Evolutionary conservation across 768 basidiomycete species (phyloP).

Genomic region (Sistotremastrum suecicum): DNA sequence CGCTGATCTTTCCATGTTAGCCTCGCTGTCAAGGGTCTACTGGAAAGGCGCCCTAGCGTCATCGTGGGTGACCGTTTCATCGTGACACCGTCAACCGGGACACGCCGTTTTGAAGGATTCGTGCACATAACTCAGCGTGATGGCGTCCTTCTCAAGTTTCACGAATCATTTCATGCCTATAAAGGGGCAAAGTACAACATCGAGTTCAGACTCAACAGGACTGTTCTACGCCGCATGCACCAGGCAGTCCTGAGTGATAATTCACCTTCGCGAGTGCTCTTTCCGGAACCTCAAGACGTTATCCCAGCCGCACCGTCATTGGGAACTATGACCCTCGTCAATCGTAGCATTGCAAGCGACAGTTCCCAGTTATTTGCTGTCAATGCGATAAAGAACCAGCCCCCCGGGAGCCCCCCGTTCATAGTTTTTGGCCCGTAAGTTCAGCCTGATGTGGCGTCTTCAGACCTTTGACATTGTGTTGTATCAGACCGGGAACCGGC

Average conservation of each 20-base stretch:
- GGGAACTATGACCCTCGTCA: conserved; percentile 17
- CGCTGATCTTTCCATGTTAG: conserved; percentile 12
- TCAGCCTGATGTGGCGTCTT: neutral
- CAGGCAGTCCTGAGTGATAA: conserved; percentile 36
- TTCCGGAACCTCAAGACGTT: conserved; percentile 26
- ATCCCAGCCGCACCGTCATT: conserved; percentile 7
- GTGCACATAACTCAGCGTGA: conserved; percentile 37
- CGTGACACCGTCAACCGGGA: conserved; percentile 27
- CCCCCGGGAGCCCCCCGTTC: conserved; percentile 37
- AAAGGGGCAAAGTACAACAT: conserved; percentile 29
- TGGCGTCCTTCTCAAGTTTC: conserved; percentile 38
- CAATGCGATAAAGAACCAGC: conserved; percentile 26
- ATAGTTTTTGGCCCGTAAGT: conserved; percentile 51
- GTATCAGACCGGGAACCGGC: conserved; percentile 8
- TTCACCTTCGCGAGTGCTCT: conserved; percentile 32
- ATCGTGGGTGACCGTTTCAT: conserved; percentile 30
- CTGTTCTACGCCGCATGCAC: conserved; percentile 43
- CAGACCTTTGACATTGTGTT: neutral
- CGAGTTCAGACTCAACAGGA: conserved; percentile 39
- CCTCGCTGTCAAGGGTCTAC: conserved; percentile 33
- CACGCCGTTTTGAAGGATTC: conserved; percentile 39
- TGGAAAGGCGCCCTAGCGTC: conserved; percentile 44
- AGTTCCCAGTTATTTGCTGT: conserved; percentile 35
- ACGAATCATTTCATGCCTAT: conserved; percentile 25
- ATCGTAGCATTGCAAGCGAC: conserved; percentile 32